Conservation (phyloP, 1,139 yeast species). For the Arxiozyma heterogenica region DNA sequence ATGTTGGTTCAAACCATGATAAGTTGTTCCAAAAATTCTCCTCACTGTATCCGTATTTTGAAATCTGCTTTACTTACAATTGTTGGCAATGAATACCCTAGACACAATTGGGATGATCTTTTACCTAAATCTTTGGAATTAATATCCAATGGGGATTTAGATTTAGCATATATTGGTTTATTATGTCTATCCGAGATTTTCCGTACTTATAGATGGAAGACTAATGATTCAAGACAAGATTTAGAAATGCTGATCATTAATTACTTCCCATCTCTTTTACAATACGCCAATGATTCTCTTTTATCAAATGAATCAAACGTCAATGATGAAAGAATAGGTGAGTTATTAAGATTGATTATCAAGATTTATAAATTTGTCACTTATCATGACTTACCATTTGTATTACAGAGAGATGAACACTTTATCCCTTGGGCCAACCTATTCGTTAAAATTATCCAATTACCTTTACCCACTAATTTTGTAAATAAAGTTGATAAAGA, state of each 20-base stretch:
- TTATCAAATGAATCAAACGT: slow-evolving; percentile 30
- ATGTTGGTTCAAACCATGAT: slow-evolving; percentile 38
- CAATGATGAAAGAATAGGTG: slow-evolving; percentile 46
- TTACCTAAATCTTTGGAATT: slow-evolving; percentile 51
- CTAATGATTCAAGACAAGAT: slow-evolving; percentile 47
- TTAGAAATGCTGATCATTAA: slow-evolving; percentile 53
- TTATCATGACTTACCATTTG: slow-evolving; percentile 65
- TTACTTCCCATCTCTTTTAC: slow-evolving; percentile 62
- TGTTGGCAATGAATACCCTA: slow-evolving; percentile 60
- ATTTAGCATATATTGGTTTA: slow-evolving; percentile 65
- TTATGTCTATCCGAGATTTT: slow-evolving; percentile 66
- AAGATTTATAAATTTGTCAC: slow-evolving; percentile 79
- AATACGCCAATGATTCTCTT: slow-evolving; percentile 53
- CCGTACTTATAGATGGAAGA: slow-evolving; percentile 69
- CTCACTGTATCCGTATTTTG: slow-evolving; percentile 33
- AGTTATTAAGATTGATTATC: slow-evolving; percentile 65
- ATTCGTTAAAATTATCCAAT: slow-evolving; percentile 60
- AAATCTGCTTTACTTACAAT: slow-evolving; percentile 58
- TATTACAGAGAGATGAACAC: slow-evolving; percentile 50
- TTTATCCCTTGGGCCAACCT: slow-evolving; percentile 69
- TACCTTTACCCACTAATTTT: slow-evolving; percentile 44
- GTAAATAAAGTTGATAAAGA: slow-evolving; percentile 40
- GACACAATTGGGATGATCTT: slow-evolving; percentile 55
- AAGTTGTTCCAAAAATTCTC: slow-evolving; percentile 34
- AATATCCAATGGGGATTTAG: slow-evolving; percentile 45